Conservation (phyloP, 306 rosid species). For the Cicer arietinum region DNA sequence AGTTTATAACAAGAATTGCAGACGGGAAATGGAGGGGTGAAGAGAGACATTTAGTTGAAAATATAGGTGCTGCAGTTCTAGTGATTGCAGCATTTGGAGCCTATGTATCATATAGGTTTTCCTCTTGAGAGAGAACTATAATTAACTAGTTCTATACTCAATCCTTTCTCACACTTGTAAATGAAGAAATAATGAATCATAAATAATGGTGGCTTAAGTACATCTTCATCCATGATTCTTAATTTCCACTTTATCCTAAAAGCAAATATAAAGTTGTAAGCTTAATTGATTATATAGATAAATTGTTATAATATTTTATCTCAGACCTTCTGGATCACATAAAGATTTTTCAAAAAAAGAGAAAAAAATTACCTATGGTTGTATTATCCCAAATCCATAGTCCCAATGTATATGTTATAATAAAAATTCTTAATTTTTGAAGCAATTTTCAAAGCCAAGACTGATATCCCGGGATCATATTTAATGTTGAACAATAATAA, state of each 20-base stretch:
- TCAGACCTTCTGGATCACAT: too few relatives aligned
- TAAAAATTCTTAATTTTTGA: background rate
- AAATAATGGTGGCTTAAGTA: background rate
- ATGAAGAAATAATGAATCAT: background rate
- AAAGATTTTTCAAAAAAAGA: too few relatives aligned
- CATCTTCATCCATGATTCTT: background rate
- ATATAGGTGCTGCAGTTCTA: conserved; percentile 60
- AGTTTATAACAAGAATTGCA: conserved; percentile 39
- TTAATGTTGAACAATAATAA: background rate
- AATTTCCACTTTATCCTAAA: conserved; percentile 1
- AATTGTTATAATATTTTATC: background rate
- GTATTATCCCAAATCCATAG: too few relatives aligned
- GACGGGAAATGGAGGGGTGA: conserved; percentile 45
- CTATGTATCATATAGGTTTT: conserved; percentile 46
- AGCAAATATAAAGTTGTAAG: conserved; percentile 1
- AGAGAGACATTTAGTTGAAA: conserved; percentile 49
- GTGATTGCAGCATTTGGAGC: conserved; percentile 63
- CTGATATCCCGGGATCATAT: background rate
- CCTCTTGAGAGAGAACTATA: conserved; percentile 37
- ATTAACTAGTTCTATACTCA: conserved; percentile 11
- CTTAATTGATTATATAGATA: background rate
- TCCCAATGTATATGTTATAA: background rate
- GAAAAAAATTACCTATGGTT: too few relatives aligned
- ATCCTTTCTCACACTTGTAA: conserved; percentile 7
- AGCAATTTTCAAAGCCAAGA: background rate